Base-by-base conservation (phyloP, 1,284 basidiomycete species). In the Crepidotus sp. region DNA sequence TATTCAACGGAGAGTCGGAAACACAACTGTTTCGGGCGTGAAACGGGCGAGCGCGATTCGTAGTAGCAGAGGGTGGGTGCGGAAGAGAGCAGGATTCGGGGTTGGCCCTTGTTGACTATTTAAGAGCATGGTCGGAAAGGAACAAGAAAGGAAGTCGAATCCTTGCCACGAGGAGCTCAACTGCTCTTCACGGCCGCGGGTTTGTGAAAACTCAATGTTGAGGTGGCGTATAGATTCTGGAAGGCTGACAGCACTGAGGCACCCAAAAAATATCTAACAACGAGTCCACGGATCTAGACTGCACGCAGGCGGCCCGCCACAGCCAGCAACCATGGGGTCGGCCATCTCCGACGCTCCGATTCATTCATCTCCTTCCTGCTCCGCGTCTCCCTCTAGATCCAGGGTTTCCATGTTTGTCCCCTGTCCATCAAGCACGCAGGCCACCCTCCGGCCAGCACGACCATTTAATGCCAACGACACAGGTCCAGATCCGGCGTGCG, bases 381-480 rank as follows among this genome's bases (percentile, higher is more conserved):
- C 74, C 42, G 55, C 67, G 56, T 78, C 70, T 40, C 73, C 80
- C 65, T 85, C 85, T 65, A 89, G 69, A 68, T 89, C 85, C 55
- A 88, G 65, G 41, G 80, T 71, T 65, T 89, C 83, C 67, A 86
- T 59, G 49, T 63, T 65, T 52, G 64, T 68, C 51, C 82, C 82
- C 40, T 67, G 66, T 48, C 60, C 64, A 59, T 83, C 81, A 59
- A 88, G 59, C 46, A 87, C 73, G 59, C 83, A 85, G 13, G 76
- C 83, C 41, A 86, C 77, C 57, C 82, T 69, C 55, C 86, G 77
- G 49, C 83, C 82, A 8, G 62, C 65, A 58, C 79, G 68, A 48
- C 85, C 85, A 58, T 89, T 89, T 57, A 85, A 71, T 38, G 81
- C 77, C 54, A 87, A 62, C 33, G 68, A 71, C 46, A 77, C 74